Percentiles rank a stretch among this genome's conserved stretches.
Evolutionary conservation across 257 asterid species (phyloP).

Genomic region (Ocimum tenuiflorum): DNA sequence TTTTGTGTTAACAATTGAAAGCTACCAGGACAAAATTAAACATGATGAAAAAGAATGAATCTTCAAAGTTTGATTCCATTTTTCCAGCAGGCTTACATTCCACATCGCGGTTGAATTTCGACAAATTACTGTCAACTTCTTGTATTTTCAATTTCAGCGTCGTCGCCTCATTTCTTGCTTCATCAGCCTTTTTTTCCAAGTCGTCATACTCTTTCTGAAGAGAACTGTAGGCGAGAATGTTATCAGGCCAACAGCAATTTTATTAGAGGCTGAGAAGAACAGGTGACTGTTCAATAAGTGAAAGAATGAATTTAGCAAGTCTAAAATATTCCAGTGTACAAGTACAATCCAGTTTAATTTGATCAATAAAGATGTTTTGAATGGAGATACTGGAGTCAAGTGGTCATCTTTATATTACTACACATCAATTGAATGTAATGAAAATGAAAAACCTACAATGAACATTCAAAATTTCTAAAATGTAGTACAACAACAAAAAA

Average conservation of each 20-base stretch:
- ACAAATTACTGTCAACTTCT: constrained; percentile 61
- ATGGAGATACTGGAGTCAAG: not conserved
- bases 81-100: constrained; percentile 57
- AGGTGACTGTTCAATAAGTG: constrained; percentile 7
- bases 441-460: not conserved
- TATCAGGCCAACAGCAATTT: not conserved
- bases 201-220: constrained; percentile 68
- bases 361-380: not conserved
- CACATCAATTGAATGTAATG: not conserved
- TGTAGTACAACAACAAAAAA: not conserved
- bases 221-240: constrained; percentile 46
- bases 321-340: not conserved
- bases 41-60: not conserved
- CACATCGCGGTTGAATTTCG: constrained; percentile 64
- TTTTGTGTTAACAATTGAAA: not conserved
- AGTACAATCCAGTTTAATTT: constrained; percentile 5
- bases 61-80: not conserved
- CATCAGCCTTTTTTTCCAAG: constrained; percentile 61
- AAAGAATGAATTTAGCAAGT: constrained; percentile 12
- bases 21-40: constrained; percentile 1
- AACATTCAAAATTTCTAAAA: not conserved
- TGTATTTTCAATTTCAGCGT: constrained; percentile 60
- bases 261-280: not conserved
- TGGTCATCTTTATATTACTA: not conserved
- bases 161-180: constrained; percentile 79